These are phyloP conservation scores for Colletotrichum sp. DNA, from an alignment of 2,329 filamentous ascomycete species.

Conservation along the genomic window DNA sequence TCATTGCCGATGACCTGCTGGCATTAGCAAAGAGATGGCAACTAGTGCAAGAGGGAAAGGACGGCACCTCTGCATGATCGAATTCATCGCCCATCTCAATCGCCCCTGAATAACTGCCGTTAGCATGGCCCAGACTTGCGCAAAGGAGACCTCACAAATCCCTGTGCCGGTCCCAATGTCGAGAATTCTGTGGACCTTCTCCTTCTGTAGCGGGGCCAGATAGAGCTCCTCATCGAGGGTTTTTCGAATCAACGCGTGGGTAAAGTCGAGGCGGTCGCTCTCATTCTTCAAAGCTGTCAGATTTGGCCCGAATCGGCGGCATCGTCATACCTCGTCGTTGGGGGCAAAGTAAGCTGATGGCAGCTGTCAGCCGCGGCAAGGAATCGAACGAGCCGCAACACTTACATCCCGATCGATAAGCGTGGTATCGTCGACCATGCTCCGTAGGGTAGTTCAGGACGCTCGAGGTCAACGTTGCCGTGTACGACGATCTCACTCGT, in stretches of 20 bases:
- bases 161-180: constrained; percentile 67
- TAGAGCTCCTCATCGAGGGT: background rate
- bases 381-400: background rate
- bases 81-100: background rate
- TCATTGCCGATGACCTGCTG: constrained; percentile 7
- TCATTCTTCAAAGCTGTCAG: background rate
- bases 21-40: background rate
- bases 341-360: constrained; percentile 31
- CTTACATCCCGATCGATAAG: constrained; percentile 13
- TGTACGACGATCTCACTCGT: constrained; percentile 1
- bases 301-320: background rate
- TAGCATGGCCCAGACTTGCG: no score
- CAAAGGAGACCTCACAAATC: constrained; percentile 46
- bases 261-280: constrained; percentile 5
- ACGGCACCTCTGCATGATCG: background rate
- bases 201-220: background rate
- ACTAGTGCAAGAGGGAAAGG: background rate
- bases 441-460: constrained; percentile 11
- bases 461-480: constrained; percentile 11
- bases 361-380: background rate
- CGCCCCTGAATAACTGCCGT: background rate
- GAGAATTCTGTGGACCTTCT: constrained; percentile 43
- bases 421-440: constrained; percentile 21
- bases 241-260: background rate
- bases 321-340: constrained; percentile 35